Evolutionary conservation across 805 yeast species (phyloP).

Genomic region (Pichia eremophila): DNA sequence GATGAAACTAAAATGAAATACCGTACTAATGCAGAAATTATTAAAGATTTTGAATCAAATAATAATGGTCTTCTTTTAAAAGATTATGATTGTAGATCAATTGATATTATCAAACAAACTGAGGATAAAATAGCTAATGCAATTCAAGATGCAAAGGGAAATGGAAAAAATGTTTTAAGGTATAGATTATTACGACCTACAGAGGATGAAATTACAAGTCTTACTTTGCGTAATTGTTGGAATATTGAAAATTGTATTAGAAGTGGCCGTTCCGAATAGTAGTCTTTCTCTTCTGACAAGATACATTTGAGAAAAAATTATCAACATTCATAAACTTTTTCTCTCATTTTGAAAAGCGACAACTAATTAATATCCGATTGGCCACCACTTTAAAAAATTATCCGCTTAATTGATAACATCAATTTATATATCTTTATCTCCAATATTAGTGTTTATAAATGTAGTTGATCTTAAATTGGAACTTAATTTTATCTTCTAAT

Average conservation of each 20-base stretch:
- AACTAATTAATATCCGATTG: too few species aligned
- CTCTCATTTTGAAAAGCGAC: too few species aligned
- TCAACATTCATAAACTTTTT: too few species aligned
- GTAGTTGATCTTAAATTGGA: too few species aligned
- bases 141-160: background rate
- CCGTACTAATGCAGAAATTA: background rate
- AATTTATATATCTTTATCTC: too few species aligned
- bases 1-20: background rate
- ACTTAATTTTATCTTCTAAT: too few species aligned
- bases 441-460: too few species aligned
- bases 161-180: background rate
- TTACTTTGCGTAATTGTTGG: slow-evolving; percentile 1
- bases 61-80: slow-evolving; percentile 1
- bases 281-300: background rate
- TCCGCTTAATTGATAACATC: too few species aligned
- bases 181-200: background rate
- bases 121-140: background rate
- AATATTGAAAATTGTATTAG: background rate
- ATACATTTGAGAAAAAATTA: background rate
- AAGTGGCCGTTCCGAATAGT: background rate
- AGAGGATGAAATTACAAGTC: background rate
- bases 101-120: background rate
- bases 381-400: too few species aligned
- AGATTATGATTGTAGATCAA: slow-evolving; percentile 2
- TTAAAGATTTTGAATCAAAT: slow-evolving; percentile 1